These are phyloP conservation scores for Calophaca sinica DNA, from an alignment of 306 rosid genomes.

Conservation along the genomic window DNA sequence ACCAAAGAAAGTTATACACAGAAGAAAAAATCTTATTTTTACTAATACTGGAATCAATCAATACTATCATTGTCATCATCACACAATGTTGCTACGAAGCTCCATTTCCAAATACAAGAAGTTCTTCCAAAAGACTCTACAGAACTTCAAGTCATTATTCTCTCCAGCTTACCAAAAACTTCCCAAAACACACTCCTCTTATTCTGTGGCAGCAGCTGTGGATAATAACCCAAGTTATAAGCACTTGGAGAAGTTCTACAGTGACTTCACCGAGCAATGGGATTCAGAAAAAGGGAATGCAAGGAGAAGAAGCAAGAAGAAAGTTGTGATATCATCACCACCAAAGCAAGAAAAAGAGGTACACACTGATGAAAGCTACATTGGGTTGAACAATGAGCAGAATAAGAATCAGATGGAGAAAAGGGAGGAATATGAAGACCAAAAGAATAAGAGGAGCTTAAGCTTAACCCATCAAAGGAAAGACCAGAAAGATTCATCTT, in stretches of 20 bases:
- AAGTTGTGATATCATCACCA: slow-evolving; percentile 1
- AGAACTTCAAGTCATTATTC: slow-evolving; percentile 71
- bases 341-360: slow-evolving; percentile 43
- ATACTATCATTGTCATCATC: slow-evolving; percentile 16
- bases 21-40: slow-evolving; percentile 24
- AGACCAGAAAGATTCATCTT: slow-evolving; percentile 38
- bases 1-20: slow-evolving; percentile 21
- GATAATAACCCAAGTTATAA: slow-evolving; percentile 41
- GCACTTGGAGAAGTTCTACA: slow-evolving; percentile 63
- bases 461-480: slow-evolving; percentile 35
- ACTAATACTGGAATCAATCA: not conserved
- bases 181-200: slow-evolving; percentile 64
- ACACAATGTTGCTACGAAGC: slow-evolving; percentile 63
- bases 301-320: slow-evolving; percentile 47
- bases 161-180: slow-evolving; percentile 65
- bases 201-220: slow-evolving; percentile 21
- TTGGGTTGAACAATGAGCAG: not conserved
- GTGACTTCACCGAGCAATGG: slow-evolving; percentile 54
- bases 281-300: slow-evolving; percentile 47
- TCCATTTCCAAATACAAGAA: slow-evolving; percentile 77
- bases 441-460: slow-evolving; percentile 25
- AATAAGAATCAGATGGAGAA: slow-evolving; percentile 39
- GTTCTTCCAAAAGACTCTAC: slow-evolving; percentile 66
- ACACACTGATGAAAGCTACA: not conserved
- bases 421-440: slow-evolving; percentile 31